Percentiles rank a stretch among this genome's conserved stretches.
Evolutionary conservation across 768 basidiomycete species (phyloP).

Genomic region (Suillus subaureus): DNA sequence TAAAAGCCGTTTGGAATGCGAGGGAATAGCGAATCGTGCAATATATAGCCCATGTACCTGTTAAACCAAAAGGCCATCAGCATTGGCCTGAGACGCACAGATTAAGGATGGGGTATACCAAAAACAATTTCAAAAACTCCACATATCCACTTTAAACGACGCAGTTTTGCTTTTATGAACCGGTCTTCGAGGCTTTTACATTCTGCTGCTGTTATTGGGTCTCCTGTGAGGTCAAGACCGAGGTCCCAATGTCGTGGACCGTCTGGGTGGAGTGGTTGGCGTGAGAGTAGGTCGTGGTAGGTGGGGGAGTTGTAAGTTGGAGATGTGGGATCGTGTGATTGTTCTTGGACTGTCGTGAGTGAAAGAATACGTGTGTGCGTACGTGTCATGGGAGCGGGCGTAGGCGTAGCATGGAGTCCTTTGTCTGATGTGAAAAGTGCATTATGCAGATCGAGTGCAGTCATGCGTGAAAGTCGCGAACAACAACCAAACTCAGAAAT

Average conservation of each 20-base stretch:
- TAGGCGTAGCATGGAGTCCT: slow-evolving; percentile 1
- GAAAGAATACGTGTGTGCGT: slow-evolving; percentile 14
- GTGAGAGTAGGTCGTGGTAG: slow-evolving; percentile 40
- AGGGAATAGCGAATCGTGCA: slow-evolving; percentile 67
- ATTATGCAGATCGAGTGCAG: slow-evolving; percentile 61
- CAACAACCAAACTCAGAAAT: not conserved
- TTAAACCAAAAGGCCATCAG: not conserved
- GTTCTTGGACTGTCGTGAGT: slow-evolving; percentile 6
- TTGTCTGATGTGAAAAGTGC: slow-evolving; percentile 44
- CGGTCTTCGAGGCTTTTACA: slow-evolving; percentile 31
- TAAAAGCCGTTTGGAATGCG: slow-evolving; percentile 51
- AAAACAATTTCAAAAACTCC: slow-evolving; percentile 36
- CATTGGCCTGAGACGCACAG: not conserved
- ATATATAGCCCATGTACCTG: slow-evolving; percentile 64
- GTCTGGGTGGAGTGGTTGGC: slow-evolving; percentile 48
- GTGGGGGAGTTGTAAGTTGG: slow-evolving; percentile 26
- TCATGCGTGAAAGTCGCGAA: slow-evolving; percentile 37
- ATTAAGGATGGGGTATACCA: slow-evolving; percentile 30
- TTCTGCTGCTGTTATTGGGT: slow-evolving; percentile 35
- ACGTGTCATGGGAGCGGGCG: not conserved
- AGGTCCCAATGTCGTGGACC: slow-evolving; percentile 33
- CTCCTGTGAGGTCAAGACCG: slow-evolving; percentile 32
- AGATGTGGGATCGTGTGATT: slow-evolving; percentile 15
- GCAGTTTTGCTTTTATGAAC: slow-evolving; percentile 33
- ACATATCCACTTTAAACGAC: slow-evolving; percentile 33